Base-by-base conservation (phyloP, 148 eudicot species). In the Arctostaphylos glauca region DNA sequence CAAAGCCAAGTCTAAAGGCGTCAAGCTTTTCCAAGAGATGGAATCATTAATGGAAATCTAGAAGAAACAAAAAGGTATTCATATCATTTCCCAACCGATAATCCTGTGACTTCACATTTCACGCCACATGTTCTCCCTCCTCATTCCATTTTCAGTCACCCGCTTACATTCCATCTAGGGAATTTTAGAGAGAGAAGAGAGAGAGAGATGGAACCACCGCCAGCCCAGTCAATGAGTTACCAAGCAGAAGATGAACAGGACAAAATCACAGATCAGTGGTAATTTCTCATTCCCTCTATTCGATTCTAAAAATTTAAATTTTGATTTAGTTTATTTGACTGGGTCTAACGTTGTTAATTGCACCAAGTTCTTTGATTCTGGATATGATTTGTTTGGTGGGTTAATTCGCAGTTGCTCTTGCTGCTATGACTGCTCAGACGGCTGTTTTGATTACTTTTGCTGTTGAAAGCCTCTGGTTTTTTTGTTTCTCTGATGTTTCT, bases 131-230 rank as follows among this genome's bases (percentile, higher is more conserved):
- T 31, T 31, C 38, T 52, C 54, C 54, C 54, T 52, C 54, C 54
- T 13, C 54, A 52, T 52, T 52, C 54, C 54, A 64, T 31, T 31
- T 31, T 31, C 38, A 31, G 38, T 31, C 38, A 31, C 38, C 38
- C 38, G 38, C 38, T 31, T 31, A 31, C 38, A 31, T 31, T 31
- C 38, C 38, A 31, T 31, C 38, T 31, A 31, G 1, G 38, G 38
- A 31, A 25, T n/a, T 21, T 16, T 6, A 21, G 59, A 77, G 78
- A 81, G 67, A 78, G 82, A 55, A 18, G 55, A 44, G 41, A 77
- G 68, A 70, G 80, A 23, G 81, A 70, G 75, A 86, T 86, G 88
- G 90, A 86, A 2, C 78, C 90, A 25, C 90, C 90, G 46, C 74
- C 83, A 48, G 81, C 83, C 7, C 86, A 88, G 74, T 50, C 88